Percentiles rank a stretch among this genome's conserved stretches.
These are phyloP conservation scores for Elsinoe arachidis DNA, from an alignment of 2,329 filamentous ascomycete genomes.

Conservation along the genomic window DNA sequence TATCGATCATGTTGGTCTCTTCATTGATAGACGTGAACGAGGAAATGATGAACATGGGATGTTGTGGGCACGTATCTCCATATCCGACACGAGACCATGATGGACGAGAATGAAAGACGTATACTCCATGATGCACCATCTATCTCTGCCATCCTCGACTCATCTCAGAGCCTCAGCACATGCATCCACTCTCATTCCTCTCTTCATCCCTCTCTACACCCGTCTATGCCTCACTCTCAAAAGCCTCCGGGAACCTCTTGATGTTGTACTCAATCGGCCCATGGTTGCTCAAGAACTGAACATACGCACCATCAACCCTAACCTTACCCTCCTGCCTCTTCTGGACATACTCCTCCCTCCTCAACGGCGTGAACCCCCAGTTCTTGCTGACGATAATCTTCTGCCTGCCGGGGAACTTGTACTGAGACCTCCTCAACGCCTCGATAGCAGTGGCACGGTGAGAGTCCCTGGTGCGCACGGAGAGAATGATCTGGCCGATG, in stretches of 20 bases:
- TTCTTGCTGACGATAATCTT: slow-evolving; percentile 99
- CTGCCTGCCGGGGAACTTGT: slow-evolving; percentile 99
- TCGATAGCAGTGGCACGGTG: slow-evolving; percentile 90
- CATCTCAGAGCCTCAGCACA: background rate
- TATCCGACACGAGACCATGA: background rate
- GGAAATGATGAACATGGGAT: background rate
- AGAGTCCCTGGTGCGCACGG: slow-evolving; percentile 90
- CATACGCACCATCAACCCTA: slow-evolving; percentile 97
- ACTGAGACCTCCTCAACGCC: slow-evolving; percentile 97
- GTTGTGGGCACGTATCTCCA: background rate
- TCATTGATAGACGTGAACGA: background rate
- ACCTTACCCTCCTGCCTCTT: slow-evolving; percentile 89
- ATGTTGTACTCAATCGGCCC: slow-evolving; percentile 81
- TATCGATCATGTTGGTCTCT: background rate
- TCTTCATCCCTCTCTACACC: background rate
- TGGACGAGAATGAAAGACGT: slow-evolving; percentile 2
- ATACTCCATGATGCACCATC: slow-evolving; percentile 13
- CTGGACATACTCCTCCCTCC: slow-evolving; percentile 93
- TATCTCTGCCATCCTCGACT: slow-evolving; percentile 10
- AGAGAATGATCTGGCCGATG: slow-evolving; percentile 99
- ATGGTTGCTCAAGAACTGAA: slow-evolving; percentile 97
- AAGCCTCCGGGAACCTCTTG: slow-evolving; percentile 89
- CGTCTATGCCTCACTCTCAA: slow-evolving; percentile 40
- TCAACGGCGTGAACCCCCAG: slow-evolving; percentile 99
- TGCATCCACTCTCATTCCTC: background rate